Evolutionary conservation across 2,329 filamentous ascomycete species (phyloP), one percentile per base, ranked within the genome.

Genomic region (Penicillium sp.): DNA sequence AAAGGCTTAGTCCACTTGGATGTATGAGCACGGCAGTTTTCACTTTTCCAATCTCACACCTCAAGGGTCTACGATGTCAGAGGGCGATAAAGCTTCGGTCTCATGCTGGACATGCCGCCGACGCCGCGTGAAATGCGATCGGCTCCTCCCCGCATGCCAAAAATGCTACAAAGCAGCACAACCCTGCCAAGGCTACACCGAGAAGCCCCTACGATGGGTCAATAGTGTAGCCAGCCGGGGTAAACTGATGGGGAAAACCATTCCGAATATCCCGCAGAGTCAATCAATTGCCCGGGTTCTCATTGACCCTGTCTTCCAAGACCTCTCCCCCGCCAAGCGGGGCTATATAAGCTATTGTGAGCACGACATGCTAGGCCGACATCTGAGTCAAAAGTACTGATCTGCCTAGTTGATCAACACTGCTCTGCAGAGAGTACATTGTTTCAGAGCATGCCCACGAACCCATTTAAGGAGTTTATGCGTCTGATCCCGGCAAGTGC

Each of bases 81-180:
- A 42, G 41, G 56, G 47, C 38, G 57, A 50, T 2, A 27, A 29
- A n/a, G 41, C 50, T 9, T 11, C 48, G 8, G 38, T 29, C 22
- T 45, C 56, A 14, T 59, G 56, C 21, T 59, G 56, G 54, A 59
- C 56, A 2, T 59, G 56, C 44, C 54, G 56, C n/a, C 56, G 56
- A 22, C 56, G 53, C 18, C 56, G 56, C 5, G 34, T 55, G n/a
- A 54, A 52, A 50, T 59, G 56, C 21, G 56, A 59, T 47, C 54
- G 54, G 18, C n/a, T 31, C 22, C 50, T 59, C 16, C 56, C 56
- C 9, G 22, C 14, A 18, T 59, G 56, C 43, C 34, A 32, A 2
- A 56, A 54, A 41, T 59, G 56, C 24, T 47, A 9, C 2, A 29
- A 39, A 34, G 22, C 50, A 7, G 47, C 36, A 7, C 32, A 54